Percentiles rank a stretch among this genome's conserved stretches.
Conservation (phyloP, 2,329 filamentous ascomycete species). For the Monosporascus sp. region DNA sequence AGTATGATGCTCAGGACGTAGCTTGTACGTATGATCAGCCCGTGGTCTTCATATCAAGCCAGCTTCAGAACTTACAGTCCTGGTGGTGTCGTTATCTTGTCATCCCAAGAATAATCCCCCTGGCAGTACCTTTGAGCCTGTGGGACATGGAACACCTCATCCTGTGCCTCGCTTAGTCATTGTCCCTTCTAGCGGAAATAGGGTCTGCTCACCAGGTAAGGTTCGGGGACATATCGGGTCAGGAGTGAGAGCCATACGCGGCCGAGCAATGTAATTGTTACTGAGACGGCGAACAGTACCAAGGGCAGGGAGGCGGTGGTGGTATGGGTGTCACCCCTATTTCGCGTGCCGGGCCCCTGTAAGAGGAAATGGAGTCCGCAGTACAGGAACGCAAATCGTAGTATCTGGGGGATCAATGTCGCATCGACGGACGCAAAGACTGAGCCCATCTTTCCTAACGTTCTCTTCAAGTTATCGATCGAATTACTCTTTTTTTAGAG, state of each 20-base stretch:
- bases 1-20: slow-evolving; percentile 38
- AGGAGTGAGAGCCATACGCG: slow-evolving; percentile 36
- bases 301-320: not conserved
- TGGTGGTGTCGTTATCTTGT: slow-evolving; percentile 95
- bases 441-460: slow-evolving; percentile 1
- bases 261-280: slow-evolving; percentile 14
- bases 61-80: slow-evolving; percentile 57
- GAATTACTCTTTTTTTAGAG: too few species aligned
- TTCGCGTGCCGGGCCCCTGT: not conserved
- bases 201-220: slow-evolving; percentile 43
- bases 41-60: slow-evolving; percentile 10
- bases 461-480: too few species aligned
- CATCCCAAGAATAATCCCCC: slow-evolving; percentile 76
- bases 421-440: slow-evolving; percentile 7
- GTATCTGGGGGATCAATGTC: slow-evolving; percentile 7
- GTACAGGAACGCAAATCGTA: slow-evolving; percentile 10
- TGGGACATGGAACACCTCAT: slow-evolving; percentile 84
- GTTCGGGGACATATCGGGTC: slow-evolving; percentile 40
- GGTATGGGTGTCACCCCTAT: not conserved
- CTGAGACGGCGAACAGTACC: not conserved
- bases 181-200: not conserved
- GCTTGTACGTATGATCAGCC: slow-evolving; percentile 13
- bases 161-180: slow-evolving; percentile 41
- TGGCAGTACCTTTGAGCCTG: slow-evolving; percentile 86
- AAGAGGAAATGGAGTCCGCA: not conserved